Evolutionary conservation across 1,139 yeast genomes (phyloP).

Genomic region (Geotrichum aggregatum): DNA sequence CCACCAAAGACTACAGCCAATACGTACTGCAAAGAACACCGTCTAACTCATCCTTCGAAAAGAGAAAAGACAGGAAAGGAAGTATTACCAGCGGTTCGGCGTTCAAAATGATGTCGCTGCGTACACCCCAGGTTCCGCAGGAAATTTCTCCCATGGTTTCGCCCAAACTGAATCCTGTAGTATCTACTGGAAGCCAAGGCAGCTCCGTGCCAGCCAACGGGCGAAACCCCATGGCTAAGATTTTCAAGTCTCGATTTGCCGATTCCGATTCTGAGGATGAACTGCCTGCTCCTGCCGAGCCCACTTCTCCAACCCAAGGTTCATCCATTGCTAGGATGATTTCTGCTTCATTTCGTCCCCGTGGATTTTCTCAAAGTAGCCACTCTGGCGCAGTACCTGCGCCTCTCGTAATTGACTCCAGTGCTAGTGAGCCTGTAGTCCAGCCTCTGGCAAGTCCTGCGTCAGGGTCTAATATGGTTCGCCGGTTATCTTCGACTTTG

Average conservation of each 20-base stretch:
- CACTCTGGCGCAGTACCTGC: not conserved
- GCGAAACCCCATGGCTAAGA: constrained; percentile 9
- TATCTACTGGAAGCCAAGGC: constrained; percentile 6
- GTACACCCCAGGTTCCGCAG: constrained; percentile 12
- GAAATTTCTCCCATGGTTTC: not conserved
- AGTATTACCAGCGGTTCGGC: constrained; percentile 8
- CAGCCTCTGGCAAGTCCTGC: not conserved
- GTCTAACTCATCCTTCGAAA: constrained; percentile 24
- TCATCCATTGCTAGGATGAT: not conserved
- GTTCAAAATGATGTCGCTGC: constrained; percentile 27
- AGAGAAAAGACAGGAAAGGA: constrained; percentile 7
- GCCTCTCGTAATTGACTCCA: not conserved
- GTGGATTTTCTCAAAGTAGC: not conserved
- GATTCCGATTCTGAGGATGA: constrained; percentile 39
- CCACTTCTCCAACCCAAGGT: not conserved
- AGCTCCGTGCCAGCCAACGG: constrained; percentile 8
- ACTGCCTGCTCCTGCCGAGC: not conserved
- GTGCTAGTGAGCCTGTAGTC: not conserved
- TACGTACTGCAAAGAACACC: constrained; percentile 22
- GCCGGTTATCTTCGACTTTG: not conserved
- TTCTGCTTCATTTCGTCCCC: not conserved
- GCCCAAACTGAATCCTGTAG: not conserved
- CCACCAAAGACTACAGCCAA: constrained; percentile 7
- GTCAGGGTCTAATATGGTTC: not conserved
- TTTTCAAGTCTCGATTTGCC: constrained; percentile 37